Evolutionary conservation across 2,329 filamentous ascomycete genomes (phyloP).

Genomic region (Cytospora paraplurivora): DNA sequence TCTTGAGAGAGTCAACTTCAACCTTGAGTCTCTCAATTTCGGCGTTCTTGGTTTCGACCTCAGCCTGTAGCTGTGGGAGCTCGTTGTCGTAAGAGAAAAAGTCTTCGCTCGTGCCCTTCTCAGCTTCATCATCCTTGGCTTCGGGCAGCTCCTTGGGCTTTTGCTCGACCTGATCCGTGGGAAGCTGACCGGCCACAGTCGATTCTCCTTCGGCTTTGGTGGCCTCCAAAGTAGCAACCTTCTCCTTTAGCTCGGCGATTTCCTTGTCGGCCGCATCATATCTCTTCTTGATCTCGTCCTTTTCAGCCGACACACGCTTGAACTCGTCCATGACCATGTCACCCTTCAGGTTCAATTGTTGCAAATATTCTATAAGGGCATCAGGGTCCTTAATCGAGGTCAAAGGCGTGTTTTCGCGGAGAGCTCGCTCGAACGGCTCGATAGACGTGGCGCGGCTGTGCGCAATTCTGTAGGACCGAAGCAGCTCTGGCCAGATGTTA

Average conservation of each 20-base stretch:
- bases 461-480: conserved; percentile 89
- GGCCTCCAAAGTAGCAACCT: conserved; percentile 54
- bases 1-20: conserved; percentile 68
- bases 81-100: conserved; percentile 94
- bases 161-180: conserved; percentile 39
- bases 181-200: conserved; percentile 31
- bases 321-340: conserved; percentile 95
- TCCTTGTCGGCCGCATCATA: conserved; percentile 57
- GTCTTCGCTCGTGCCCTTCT: conserved; percentile 58
- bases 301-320: conserved; percentile 81
- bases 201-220: conserved; percentile 33
- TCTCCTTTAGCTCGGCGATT: conserved; percentile 45
- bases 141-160: conserved; percentile 37
- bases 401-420: conserved; percentile 90
- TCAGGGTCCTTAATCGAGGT: conserved; percentile 84
- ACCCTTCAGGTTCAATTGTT: conserved; percentile 79
- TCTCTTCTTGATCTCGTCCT: conserved; percentile 78
- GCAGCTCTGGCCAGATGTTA: conserved; percentile 61
- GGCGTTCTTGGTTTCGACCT: conserved; percentile 68
- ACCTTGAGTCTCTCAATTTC: conserved; percentile 71
- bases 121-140: conserved; percentile 37
- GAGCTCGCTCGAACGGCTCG: conserved; percentile 87
- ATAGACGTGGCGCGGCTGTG: conserved; percentile 85
- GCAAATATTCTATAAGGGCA: conserved; percentile 85
- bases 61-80: conserved; percentile 75